Evolutionary conservation across 2,329 filamentous ascomycete genomes (phyloP).

Genomic region (Scortechinia acanthostroma): DNA sequence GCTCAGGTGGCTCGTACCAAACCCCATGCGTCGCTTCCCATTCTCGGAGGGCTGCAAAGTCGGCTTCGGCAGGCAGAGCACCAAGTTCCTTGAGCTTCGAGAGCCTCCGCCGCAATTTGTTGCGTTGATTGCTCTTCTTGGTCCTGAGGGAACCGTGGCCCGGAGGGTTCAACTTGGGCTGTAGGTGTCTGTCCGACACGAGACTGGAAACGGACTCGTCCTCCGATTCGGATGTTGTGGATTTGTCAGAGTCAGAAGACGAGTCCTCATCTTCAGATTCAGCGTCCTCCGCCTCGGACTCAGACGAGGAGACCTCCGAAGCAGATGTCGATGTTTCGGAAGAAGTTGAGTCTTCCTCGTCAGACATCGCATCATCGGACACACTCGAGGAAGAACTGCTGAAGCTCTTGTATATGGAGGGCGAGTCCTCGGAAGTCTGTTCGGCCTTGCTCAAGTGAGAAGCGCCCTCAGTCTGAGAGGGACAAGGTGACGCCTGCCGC

Average conservation of each 20-base stretch:
- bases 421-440: too few relatives aligned
- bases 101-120: slow-evolving; percentile 35
- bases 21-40: slow-evolving; percentile 15
- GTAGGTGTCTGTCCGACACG: background rate
- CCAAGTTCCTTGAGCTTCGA: slow-evolving; percentile 38
- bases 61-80: slow-evolving; percentile 33
- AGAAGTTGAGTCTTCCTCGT: too few relatives aligned
- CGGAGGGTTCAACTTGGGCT: slow-evolving; percentile 23
- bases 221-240: background rate
- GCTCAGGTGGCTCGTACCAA: background rate
- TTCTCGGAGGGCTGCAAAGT: slow-evolving; percentile 30
- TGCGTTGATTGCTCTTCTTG: slow-evolving; percentile 41
- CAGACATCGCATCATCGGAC: too few relatives aligned
- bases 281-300: too few relatives aligned
- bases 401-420: too few relatives aligned
- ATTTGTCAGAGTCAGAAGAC: background rate
- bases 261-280: background rate
- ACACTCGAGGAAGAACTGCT: too few relatives aligned
- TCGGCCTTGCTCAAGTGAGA: too few relatives aligned
- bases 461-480: too few relatives aligned
- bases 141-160: slow-evolving; percentile 36
- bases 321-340: too few relatives aligned
- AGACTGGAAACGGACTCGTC: background rate
- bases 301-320: too few relatives aligned
- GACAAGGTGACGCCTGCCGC: too few relatives aligned